Base-by-base conservation (phyloP, 2,329 filamentous ascomycete genomes). In the Stachybotrys echinatus region DNA sequence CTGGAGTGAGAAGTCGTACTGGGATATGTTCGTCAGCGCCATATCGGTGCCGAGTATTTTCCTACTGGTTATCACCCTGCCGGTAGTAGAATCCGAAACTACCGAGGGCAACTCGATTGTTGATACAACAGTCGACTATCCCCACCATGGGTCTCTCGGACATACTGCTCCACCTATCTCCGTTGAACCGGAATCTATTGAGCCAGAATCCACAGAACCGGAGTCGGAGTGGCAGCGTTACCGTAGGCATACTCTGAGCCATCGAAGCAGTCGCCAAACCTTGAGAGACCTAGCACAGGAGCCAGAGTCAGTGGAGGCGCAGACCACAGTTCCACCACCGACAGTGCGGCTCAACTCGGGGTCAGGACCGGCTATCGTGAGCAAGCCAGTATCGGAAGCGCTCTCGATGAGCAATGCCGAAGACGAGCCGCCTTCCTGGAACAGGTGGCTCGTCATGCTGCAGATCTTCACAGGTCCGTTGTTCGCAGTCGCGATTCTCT, bases 1-100 rank as follows among this genome's bases (percentile, higher is more conserved):
- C 22, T 99, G 92, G 90, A 74, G 69, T 42, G 81, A 87, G 23
- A 97, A 96, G 68, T 83, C 75, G n/a, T 67, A 87, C n/a, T 90
- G 85, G 83, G 92, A 92, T 59, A 91, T 88, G 61, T 71, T 91
- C 42, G 72, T 96, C 45, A 92, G 90, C 40, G 60, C 94, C 12
- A 77, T 95, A 37, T 92, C 92, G 7, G 85, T 90, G n/a, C 89
- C 92, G 1, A 95, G 88, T 58, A 90, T 99, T 37, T 89, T 99
- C 54, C 71, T 97, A 2, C 76, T 99, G 4, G 92, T 92, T 1
- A 83, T 94, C 44, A 99, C 94, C 1, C 69, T 99, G 5, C 94
- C 95, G 0, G 91, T 99, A 1, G 89, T 96, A 6, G 92, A 97
- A 60, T 80, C 81, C 1, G 79, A 81, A 40, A 76, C 81, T 19